Percentiles rank a stretch among this genome's conserved stretches.
Evolutionary conservation across 164 flowering plant genomes (phyloP).

Genomic region (Stephania cephalantha): DNA sequence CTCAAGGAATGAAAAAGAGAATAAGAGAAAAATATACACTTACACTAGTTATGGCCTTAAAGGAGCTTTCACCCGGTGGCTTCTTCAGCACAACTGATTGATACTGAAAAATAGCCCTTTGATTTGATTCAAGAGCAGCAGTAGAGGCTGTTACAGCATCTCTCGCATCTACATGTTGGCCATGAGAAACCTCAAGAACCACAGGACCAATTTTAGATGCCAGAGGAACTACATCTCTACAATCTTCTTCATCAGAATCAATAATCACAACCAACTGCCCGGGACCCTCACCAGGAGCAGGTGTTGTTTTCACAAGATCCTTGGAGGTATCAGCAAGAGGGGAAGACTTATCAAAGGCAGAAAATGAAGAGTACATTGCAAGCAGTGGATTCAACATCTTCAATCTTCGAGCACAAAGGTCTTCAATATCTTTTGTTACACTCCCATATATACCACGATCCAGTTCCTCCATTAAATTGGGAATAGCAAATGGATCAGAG

Average conservation of each 20-base stretch:
- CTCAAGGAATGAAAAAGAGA: too few species aligned
- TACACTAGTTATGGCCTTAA: conserved; percentile 1
- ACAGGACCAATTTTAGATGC: background rate
- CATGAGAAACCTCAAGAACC: background rate
- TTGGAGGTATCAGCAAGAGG: conserved; percentile 1
- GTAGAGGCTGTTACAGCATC: background rate
- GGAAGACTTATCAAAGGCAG: background rate
- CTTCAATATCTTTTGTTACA: conserved; percentile 37
- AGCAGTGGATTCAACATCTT: conserved; percentile 8
- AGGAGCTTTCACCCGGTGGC: conserved; percentile 12
- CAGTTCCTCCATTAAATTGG: conserved; percentile 20
- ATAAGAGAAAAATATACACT: conserved; percentile 12
- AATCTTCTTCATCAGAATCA: conserved; percentile 46
- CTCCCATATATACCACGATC: conserved; percentile 39
- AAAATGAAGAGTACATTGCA: conserved; percentile 15
- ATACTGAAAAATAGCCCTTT: conserved; percentile 11
- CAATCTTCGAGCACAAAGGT: conserved; percentile 20
- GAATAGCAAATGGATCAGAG: conserved; percentile 32
- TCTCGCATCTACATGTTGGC: conserved; percentile 1
- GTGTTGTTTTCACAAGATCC: background rate
- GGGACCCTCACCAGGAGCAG: background rate
- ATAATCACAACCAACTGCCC: conserved; percentile 20
- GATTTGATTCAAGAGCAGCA: conserved; percentile 4
- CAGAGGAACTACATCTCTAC: conserved; percentile 1
- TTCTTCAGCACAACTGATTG: conserved; percentile 24